phyloP scores from a whole-genome alignment of 2,329 filamentous ascomycete species.

The Exophiala viscosa region DNA sequence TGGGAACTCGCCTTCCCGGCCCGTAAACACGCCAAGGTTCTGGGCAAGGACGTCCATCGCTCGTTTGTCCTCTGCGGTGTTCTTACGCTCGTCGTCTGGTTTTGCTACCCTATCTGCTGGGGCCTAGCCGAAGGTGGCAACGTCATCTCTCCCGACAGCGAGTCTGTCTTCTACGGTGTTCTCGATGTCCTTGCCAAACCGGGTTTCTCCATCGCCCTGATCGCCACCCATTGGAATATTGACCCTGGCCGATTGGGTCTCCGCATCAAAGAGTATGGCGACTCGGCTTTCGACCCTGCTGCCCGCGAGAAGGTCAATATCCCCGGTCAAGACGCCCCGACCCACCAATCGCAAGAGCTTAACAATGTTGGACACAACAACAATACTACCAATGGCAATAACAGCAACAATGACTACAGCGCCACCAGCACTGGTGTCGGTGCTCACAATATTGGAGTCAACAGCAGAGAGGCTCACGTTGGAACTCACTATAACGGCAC shows the following conservation, averaged over 20 bases:
- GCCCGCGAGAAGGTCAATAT: not conserved
- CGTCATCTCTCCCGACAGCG: constrained; percentile 57
- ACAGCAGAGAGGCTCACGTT: not conserved
- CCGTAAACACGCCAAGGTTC: constrained; percentile 50
- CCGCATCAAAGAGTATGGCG: not conserved
- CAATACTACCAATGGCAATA: too few species aligned
- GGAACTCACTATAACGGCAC: not conserved
- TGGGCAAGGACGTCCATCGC: constrained; percentile 52
- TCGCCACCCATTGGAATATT: not conserved
- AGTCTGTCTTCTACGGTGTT: not conserved
- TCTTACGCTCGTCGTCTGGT: constrained; percentile 59
- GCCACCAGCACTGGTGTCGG: not conserved
- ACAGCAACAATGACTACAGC: too few species aligned
- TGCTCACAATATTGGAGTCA: not conserved
- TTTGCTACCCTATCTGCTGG: constrained; percentile 59
- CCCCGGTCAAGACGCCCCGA: not conserved
- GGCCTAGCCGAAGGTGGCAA: constrained; percentile 63
- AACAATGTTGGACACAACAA: not conserved
- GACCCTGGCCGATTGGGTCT: not conserved
- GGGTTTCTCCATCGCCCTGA: not conserved
- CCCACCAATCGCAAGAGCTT: not conserved
- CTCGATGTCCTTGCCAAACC: not conserved
- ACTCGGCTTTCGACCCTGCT: not conserved
- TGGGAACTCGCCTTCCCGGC: constrained; percentile 56
- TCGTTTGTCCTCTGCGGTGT: constrained; percentile 55